phyloP scores from a whole-genome alignment of 2,329 filamentous ascomycete genomes.

The Clarireedia hainanense region DNA sequence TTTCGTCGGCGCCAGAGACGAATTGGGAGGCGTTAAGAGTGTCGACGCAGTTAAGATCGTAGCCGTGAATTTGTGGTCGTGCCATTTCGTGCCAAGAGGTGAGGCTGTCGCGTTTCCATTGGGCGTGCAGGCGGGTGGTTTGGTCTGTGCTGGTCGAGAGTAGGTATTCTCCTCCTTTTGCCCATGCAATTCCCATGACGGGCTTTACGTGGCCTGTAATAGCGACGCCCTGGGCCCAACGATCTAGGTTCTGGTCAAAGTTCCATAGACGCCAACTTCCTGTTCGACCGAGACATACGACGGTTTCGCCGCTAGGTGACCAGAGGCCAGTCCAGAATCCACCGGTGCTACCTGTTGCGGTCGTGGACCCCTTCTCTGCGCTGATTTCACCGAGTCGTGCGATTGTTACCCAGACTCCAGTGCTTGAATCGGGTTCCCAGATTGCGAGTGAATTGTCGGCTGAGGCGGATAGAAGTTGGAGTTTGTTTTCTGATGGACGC shows the following conservation, averaged over 20 bases:
- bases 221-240: slow-evolving; percentile 70
- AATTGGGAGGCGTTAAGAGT: slow-evolving; percentile 67
- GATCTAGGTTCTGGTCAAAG: slow-evolving; percentile 49
- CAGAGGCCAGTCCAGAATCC: slow-evolving; percentile 96
- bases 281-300: slow-evolving; percentile 80
- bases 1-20: slow-evolving; percentile 93
- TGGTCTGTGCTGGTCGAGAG: slow-evolving; percentile 88
- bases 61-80: slow-evolving; percentile 93
- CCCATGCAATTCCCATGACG: slow-evolving; percentile 79
- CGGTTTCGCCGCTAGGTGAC: slow-evolving; percentile 67
- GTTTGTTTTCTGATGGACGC: slow-evolving; percentile 32
- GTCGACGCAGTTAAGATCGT: slow-evolving; percentile 92
- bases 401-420: slow-evolving; percentile 85
- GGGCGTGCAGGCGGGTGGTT: slow-evolving; percentile 78
- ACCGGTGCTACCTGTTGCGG: slow-evolving; percentile 89
- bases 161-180: slow-evolving; percentile 71
- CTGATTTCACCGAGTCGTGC: slow-evolving; percentile 89
- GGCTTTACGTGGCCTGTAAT: slow-evolving; percentile 78
- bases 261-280: slow-evolving; percentile 90
- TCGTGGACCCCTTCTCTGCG: slow-evolving; percentile 89
- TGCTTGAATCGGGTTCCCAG: slow-evolving; percentile 77
- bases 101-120: slow-evolving; percentile 53
- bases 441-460: slow-evolving; percentile 92
- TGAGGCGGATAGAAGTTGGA: slow-evolving; percentile 79
- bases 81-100: slow-evolving; percentile 91